Base-by-base conservation (phyloP, 2,329 filamentous ascomycete genomes). In the Huntiella bhutanensis region DNA sequence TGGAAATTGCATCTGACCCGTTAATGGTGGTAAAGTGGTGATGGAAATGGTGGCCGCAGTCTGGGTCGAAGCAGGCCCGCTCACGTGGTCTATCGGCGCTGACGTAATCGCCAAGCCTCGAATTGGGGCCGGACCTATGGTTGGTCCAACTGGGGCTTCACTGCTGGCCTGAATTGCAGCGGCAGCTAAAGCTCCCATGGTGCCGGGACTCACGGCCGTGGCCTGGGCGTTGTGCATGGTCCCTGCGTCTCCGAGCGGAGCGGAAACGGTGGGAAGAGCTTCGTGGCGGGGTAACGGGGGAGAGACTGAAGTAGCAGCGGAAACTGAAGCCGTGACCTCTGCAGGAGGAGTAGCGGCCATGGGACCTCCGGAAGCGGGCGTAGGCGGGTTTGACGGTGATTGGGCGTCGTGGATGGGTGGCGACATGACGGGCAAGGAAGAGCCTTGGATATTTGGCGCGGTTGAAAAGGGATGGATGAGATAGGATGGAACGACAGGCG, bases 1-100 rank as follows among this genome's bases (percentile, higher is more conserved):
- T 59, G 52, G 59, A 67, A 53, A 66, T 65, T 56, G 70, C 72
- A 54, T 67, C 66, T 53, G 71, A 66, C 57, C 65, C 62, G 7
- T 11, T 7, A 28, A 63, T 52, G 59, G 41, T 13, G 12, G 19
- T 19, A 22, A 28, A 34, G 10, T 16, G 28, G 10, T 6, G 22
- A 33, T 16, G 16, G 10, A 41, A 47, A 34, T 19, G 11, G 11
- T 28, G 33, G 12, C 17, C 12, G 19, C 8, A 22, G 28, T 33
- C n/a, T 22, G n/a, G 17, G 43, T 22, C 36, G 34, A 19, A 36
- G 15, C n/a, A 37, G 17, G 34, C 17, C n/a, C 10, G 22, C 22
- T n/a, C 4, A 38, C 13, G 17, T 13, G 56, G 47, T 54, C 53
- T 22, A 58, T 59, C 48, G 60, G 55, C 37, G 60, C 62, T 34